Evolutionary conservation across 371 early-diverging fungal genomes (phyloP), one percentile per base, ranked within the genome.

Genomic region (Apophysomyces sp.): DNA sequence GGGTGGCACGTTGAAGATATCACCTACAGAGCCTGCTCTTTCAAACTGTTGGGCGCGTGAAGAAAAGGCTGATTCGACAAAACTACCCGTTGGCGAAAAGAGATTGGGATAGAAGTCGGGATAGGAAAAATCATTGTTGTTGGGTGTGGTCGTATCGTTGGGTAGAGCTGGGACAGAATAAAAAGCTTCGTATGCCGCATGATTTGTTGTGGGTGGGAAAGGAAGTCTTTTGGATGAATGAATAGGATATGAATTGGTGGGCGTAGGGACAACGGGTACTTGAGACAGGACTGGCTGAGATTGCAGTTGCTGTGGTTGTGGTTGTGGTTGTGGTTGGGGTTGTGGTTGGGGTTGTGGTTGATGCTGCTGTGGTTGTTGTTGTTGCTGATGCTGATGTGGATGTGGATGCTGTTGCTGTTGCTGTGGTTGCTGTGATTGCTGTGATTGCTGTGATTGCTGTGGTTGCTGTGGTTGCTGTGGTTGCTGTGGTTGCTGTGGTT

Each of bases 121-220:
- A 32, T 72, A 67, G 28, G 76, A 67, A 30, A 78, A 78, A 41
- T 81, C 79, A n/a, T n/a, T n/a, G 21, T 44, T 44, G 32, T 74
- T 72, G 31, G 83, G 73, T 29, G 83, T 74, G 41, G 78, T 66
- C 18, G 77, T 60, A 24, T 83, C 83, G 60, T 73, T 77, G 6
- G 82, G 79, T 27, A 82, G 58, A 2, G 77, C 72, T 52, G 77
- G 76, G 8, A 81, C 80, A 16, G 83, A 82, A 72, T 80, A 69
- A 52, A 83, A 83, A 24, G 82, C 78, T 52, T 86, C 86, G 58
- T 81, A 86, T 29, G 77, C 74, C 7, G 85, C 67, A 41, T 68
- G 54, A 13, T 58, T 71, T 11, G 69, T 67, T 11, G 69, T 64
- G 37, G 72, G 69, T 52, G 69, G 68, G 37, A 31, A 41, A 41